Conservation (phyloP, 1,284 basidiomycete genomes). For the Singerocomus rubriflavus region DNA sequence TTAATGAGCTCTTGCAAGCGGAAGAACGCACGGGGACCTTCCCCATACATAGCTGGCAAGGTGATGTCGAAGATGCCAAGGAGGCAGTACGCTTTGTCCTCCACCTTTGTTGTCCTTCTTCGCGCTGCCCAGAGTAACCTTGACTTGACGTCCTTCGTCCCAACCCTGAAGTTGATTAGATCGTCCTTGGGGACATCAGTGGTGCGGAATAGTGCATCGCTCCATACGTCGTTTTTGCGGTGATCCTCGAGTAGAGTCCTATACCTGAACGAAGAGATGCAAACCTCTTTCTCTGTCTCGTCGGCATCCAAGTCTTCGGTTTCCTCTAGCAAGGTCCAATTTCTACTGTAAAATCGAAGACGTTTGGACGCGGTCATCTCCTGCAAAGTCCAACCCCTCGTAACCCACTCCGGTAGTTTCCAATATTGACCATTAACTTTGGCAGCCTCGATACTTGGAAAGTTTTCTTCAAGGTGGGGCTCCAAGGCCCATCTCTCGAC, state of each 20-base stretch:
- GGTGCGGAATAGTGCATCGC: slow-evolving; percentile 4
- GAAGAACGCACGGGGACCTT: slow-evolving; percentile 24
- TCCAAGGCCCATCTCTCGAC: slow-evolving; percentile 15
- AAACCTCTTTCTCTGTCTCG: slow-evolving; percentile 15
- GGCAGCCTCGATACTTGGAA: neutral
- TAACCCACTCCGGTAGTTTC: slow-evolving; percentile 19
- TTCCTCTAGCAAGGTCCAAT: slow-evolving; percentile 25
- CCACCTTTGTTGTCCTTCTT: slow-evolving; percentile 23
- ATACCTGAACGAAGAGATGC: slow-evolving; percentile 18
- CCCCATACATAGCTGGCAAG: slow-evolving; percentile 24
- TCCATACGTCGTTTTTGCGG: slow-evolving; percentile 14
- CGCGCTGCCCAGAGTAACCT: slow-evolving; percentile 24
- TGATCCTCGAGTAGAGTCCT: slow-evolving; percentile 24
- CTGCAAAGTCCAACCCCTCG: slow-evolving; percentile 30
- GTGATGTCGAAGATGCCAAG: slow-evolving; percentile 29
- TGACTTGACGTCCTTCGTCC: slow-evolving; percentile 16
- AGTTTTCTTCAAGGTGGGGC: slow-evolving; percentile 10
- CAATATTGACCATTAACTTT: slow-evolving; percentile 1
- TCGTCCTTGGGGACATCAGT: slow-evolving; percentile 15
- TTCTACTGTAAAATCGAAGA: slow-evolving; percentile 27
- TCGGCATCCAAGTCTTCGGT: slow-evolving; percentile 15
- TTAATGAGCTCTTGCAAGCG: slow-evolving; percentile 30
- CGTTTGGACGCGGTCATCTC: slow-evolving; percentile 25
- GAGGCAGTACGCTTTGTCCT: slow-evolving; percentile 28
- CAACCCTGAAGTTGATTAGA: slow-evolving; percentile 14